A percentile compares a stretch with the other conserved stretches of the same genome.
phyloP scores from a whole-genome alignment of 371 early-diverging fungal genomes.

The Mucor racemosus region DNA sequence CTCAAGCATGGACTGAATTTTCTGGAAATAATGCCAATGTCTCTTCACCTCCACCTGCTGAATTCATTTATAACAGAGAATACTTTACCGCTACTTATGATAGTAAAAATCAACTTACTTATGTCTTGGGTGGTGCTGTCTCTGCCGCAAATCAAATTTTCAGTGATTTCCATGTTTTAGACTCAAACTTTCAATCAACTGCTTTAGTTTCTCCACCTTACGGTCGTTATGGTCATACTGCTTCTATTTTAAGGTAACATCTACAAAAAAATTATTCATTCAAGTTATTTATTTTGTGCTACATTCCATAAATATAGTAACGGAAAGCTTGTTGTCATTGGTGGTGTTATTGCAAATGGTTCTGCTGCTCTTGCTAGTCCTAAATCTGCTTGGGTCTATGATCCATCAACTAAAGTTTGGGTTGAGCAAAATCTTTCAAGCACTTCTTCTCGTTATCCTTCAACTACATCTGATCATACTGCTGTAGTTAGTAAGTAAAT shows the following conservation, averaged over 20 bases:
- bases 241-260: conserved; percentile 41
- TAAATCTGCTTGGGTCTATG: conserved; percentile 30
- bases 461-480: conserved; percentile 33
- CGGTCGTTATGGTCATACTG: conserved; percentile 45
- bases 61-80: conserved; percentile 24
- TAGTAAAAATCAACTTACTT: conserved; percentile 23
- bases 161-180: conserved; percentile 38
- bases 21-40: conserved; percentile 13
- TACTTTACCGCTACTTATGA: conserved; percentile 29
- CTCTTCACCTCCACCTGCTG: conserved; percentile 12
- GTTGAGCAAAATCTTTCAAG: conserved; percentile 10
- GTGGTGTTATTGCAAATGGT: conserved; percentile 33
- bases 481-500: conserved; percentile 50
- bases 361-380: conserved; percentile 23
- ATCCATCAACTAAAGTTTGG: conserved; percentile 37
- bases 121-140: conserved; percentile 43
- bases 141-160: conserved; percentile 16
- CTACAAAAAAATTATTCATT: not conserved
- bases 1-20: conserved; percentile 26
- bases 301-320: conserved; percentile 28
- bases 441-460: conserved; percentile 19
- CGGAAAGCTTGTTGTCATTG: conserved; percentile 46
- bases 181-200: conserved; percentile 24
- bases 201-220: conserved; percentile 25
- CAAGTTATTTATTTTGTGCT: conserved; percentile 20